phyloP scores from a whole-genome alignment of 306 rosid genomes.

The Trifolium pratense region DNA sequence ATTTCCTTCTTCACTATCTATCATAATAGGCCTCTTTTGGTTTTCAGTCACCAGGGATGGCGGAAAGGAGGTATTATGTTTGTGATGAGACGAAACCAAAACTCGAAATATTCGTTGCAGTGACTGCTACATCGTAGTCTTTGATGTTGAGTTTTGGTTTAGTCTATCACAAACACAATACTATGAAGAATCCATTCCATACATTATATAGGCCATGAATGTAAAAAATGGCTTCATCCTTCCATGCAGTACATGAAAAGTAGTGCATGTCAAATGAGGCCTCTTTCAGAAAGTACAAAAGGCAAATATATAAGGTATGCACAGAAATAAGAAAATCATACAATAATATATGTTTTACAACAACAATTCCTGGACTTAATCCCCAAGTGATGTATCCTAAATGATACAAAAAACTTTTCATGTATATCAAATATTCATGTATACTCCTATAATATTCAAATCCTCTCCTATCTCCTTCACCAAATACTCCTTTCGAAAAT shows the following conservation, averaged over 20 bases:
- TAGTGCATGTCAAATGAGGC: too few relatives aligned
- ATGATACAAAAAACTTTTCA: conserved; percentile 17
- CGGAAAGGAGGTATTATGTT: neutral
- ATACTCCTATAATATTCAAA: conserved; percentile 35
- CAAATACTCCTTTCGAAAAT: conserved; percentile 32
- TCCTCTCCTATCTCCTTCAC: conserved; percentile 5
- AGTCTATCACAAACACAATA: neutral
- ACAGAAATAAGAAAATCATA: conserved; percentile 27
- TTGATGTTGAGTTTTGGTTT: neutral
- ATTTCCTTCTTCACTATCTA: conserved; percentile 16
- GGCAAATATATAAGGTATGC: conserved; percentile 14
- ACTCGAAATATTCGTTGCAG: neutral
- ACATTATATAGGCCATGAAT: neutral
- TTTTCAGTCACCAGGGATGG: neutral
- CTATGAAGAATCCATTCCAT: neutral
- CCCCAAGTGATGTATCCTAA: conserved; percentile 29
- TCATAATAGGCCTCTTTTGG: neutral
- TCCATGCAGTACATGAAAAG: neutral
- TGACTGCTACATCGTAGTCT: neutral
- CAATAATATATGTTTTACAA: conserved; percentile 27
- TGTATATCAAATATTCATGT: conserved; percentile 37
- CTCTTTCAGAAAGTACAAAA: neutral
- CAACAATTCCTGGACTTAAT: conserved; percentile 22
- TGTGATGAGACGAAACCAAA: conserved; percentile 5
- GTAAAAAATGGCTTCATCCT: neutral